Evolutionary conservation across 225 moss, liverwort and hornwort genomes (phyloP).

Genomic region (Sphagnum tenellum): DNA sequence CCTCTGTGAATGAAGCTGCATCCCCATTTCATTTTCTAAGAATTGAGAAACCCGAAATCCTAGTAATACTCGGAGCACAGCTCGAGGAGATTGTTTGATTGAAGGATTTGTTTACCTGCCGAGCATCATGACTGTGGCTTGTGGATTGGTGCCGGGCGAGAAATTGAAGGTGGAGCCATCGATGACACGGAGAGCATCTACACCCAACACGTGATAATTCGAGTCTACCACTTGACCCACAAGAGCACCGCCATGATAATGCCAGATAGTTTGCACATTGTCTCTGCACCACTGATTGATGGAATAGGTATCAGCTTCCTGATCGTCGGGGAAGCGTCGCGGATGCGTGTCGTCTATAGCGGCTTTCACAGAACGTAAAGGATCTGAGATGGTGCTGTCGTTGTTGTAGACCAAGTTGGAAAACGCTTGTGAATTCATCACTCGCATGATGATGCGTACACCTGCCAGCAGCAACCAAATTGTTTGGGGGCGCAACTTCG

Average conservation of each 20-base stretch:
- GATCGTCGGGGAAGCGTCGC: conserved; percentile 5
- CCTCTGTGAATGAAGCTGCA: too few relatives aligned
- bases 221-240: conserved; percentile 29
- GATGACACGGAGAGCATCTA: conserved; percentile 52
- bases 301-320: conserved; percentile 21
- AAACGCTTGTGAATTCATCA: conserved; percentile 22
- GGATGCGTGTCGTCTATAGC: conserved; percentile 18
- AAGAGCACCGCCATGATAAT: conserved; percentile 67
- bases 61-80: too few relatives aligned
- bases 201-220: conserved; percentile 57
- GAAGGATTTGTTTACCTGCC: conserved; percentile 20
- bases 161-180: conserved; percentile 67
- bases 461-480: conserved; percentile 3
- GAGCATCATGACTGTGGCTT: conserved; percentile 64
- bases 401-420: conserved; percentile 26
- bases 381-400: conserved; percentile 13
- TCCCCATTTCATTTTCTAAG: too few relatives aligned
- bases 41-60: neutral
- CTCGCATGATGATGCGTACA: conserved; percentile 14
- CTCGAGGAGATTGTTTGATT: too few relatives aligned
- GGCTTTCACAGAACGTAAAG: conserved; percentile 9
- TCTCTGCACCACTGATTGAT: conserved; percentile 51
- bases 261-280: conserved; percentile 64
- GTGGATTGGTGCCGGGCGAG: conserved; percentile 69
- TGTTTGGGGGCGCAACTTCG: too few relatives aligned